Base-by-base conservation (phyloP, 768 basidiomycete species). In the Lactifluus subvellereus region DNA sequence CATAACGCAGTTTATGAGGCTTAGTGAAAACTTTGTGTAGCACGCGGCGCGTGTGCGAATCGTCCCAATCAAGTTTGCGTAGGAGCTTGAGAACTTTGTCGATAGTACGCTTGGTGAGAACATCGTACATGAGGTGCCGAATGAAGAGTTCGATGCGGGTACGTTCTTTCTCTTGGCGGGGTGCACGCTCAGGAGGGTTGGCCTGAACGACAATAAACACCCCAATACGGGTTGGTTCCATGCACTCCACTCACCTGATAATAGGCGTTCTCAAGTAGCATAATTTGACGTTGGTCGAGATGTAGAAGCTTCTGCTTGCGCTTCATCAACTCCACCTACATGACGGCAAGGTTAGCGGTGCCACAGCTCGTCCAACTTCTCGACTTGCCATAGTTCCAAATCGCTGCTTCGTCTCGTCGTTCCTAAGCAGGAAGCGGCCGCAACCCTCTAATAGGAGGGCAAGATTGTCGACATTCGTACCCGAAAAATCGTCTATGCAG, bases 11-110 rank as follows among this genome's bases (percentile, higher is more conserved):
- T 73, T 98, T 98, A 94, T 96, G 97, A 2, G 96, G 90, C 70
- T 97, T 96, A n/a, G 91, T 91, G 77, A 99, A 99, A 45, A 91
- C 84, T 71, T 91, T 91, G 76, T 88, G 86, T 7, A 98, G 78
- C 27, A 82, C 83, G 32, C 80, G 80, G 43, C 82, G 81, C 35
- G 89, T 71, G 27, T 74, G 64, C 7, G 76, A 73, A 71, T 92
- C 86, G n/a, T 96, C 91, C 97, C 97, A 99, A 69, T 98, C 88
- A 51, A 98, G 80, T 75, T 96, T 98, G 53, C 97, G 86, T 38
- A 98, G 75, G 27, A 97, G 82, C 74, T 92, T 94, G 59, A 98
- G 79, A 10, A 97, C 95, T 71, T 97, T 97, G 74, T 99, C 97
- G 66, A 98, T 88, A 5, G 93, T 94, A 74, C 86, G 92, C 78